These are phyloP conservation scores for Saturnispora kantuleensis DNA, from an alignment of 805 yeast genomes.

Conservation along the genomic window DNA sequence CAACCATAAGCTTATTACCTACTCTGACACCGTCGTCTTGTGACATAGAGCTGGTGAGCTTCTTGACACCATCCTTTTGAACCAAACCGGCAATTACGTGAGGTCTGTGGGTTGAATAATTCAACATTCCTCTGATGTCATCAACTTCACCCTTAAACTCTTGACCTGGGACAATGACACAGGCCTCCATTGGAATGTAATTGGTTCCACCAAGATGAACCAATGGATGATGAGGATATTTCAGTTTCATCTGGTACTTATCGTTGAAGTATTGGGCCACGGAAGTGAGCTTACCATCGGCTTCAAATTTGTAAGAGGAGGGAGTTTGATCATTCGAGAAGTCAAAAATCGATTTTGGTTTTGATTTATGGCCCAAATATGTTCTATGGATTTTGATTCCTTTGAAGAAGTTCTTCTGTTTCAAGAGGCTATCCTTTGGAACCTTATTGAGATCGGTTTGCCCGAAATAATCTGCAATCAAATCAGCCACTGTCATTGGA, in stretches of 20 bases:
- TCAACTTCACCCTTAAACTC: conserved; percentile 22
- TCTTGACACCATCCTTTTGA: conserved; percentile 20
- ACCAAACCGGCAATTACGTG: conserved; percentile 21
- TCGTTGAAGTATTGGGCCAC: conserved; percentile 21
- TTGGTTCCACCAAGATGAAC: conserved; percentile 22
- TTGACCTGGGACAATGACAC: conserved; percentile 23
- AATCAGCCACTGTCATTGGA: conserved; percentile 20
- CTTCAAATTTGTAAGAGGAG: conserved; percentile 16
- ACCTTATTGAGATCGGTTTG: conserved; percentile 12
- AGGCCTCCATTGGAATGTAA: conserved; percentile 23
- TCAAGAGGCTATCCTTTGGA: conserved; percentile 5
- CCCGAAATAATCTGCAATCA: conserved; percentile 19
- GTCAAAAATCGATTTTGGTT: conserved; percentile 20
- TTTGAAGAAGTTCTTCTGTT: conserved; percentile 17
- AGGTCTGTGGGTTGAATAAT: conserved; percentile 23
- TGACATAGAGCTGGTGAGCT: conserved; percentile 9
- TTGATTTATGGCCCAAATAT: conserved; percentile 16
- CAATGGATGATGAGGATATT: conserved; percentile 22
- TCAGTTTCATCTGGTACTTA: conserved; percentile 18
- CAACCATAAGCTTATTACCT: conserved; percentile 18
- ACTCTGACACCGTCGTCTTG: conserved; percentile 13
- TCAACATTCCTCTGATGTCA: conserved; percentile 23
- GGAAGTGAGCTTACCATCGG: conserved; percentile 17
- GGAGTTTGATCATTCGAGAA: conserved; percentile 16
- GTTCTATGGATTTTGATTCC: conserved; percentile 17